Base-by-base conservation (phyloP, 495 filamentous ascomycete genomes). In the Trypethelium eluteriae region DNA sequence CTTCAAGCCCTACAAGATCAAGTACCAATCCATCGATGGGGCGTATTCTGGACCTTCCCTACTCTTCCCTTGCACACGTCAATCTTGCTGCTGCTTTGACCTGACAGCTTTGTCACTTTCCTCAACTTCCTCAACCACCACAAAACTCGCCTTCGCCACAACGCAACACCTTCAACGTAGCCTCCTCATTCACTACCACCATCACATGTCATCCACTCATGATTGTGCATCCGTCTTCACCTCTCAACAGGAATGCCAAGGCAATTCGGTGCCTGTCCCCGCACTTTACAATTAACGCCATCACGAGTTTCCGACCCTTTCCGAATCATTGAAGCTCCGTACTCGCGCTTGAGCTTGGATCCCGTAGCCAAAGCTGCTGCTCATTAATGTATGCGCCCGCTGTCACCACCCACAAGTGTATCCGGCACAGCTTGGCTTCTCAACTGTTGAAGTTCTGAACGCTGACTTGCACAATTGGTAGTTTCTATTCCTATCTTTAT, bases 261-360 rank as follows among this genome's bases (percentile, higher is more conserved):
- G 18, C 25, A 34, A 59, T 18, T 36, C 10, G 18, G 14, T 4
- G 18, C 53, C 25, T 36, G 14, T 18, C 53, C 53, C 53, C 53
- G 53, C 53, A 2, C 32, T 59, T 36, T 7, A 2, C 53, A 59
- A 59, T 59, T 59, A 59, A 36, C 36, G 25, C 14, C 53, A 34
- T 59, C 32, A 59, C 53, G 53, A 59, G 53, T 32, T 5, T 59
- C 53, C 53, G 53, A 59, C 53, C 18, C 53, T 35, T 59, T 59
- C 53, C 53, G 53, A 59, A 25, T 25, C 25, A 25, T 25, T 25
- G 25, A 25, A 25, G 25, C 25, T 25, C 25, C 25, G 25, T 25
- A 25, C 25, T 25, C 25, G 25, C 25, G 25, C 25, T 25, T 25
- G 25, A 25, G 25, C 25, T 25, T 25, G 25, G 25, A 25, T 25